These are phyloP conservation scores for Coniochaeta hoffmannii DNA, from an alignment of 2,329 filamentous ascomycete species.

Conservation along the genomic window DNA sequence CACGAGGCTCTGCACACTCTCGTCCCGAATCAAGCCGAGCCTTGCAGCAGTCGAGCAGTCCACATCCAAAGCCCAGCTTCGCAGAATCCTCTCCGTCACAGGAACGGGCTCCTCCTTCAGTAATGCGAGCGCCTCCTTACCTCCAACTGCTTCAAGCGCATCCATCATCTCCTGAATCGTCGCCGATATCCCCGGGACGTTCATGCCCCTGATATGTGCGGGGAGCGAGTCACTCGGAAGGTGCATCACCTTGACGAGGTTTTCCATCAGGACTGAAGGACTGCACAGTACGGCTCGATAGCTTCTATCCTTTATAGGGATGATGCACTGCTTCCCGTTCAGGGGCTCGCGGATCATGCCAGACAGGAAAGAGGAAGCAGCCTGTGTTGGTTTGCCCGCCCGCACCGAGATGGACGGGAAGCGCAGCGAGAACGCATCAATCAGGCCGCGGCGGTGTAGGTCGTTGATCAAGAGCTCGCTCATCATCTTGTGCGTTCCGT, in stretches of 20 bases:
- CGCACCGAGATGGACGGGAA: slow-evolving; percentile 57
- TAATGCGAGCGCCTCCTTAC: slow-evolving; percentile 42
- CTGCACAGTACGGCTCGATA: slow-evolving; percentile 49
- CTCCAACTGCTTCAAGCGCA: slow-evolving; percentile 46
- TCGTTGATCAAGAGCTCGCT: slow-evolving; percentile 57
- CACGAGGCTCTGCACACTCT: slow-evolving; percentile 46
- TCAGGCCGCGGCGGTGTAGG: slow-evolving; percentile 49
- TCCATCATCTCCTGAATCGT: slow-evolving; percentile 55
- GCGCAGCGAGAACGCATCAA: slow-evolving; percentile 50
- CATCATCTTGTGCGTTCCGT: slow-evolving; percentile 57
- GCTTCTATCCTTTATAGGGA: slow-evolving; percentile 40
- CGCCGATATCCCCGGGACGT: slow-evolving; percentile 50
- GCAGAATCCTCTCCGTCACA: slow-evolving; percentile 47
- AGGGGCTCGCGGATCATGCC: slow-evolving; percentile 60
- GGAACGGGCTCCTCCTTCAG: slow-evolving; percentile 48
- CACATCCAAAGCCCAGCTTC: slow-evolving; percentile 52
- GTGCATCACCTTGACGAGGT: slow-evolving; percentile 38
- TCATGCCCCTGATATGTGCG: slow-evolving; percentile 42
- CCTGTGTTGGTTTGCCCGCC: slow-evolving; percentile 50
- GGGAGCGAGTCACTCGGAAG: slow-evolving; percentile 33
- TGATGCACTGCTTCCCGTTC: slow-evolving; percentile 41
- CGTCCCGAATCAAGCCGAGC: slow-evolving; percentile 44
- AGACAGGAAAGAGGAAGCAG: slow-evolving; percentile 56
- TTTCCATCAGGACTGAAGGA: slow-evolving; percentile 43
- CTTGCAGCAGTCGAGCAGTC: slow-evolving; percentile 42